Evolutionary conservation across 805 yeast species (phyloP).

Genomic region (Metschnikowia aberdeeniae): DNA sequence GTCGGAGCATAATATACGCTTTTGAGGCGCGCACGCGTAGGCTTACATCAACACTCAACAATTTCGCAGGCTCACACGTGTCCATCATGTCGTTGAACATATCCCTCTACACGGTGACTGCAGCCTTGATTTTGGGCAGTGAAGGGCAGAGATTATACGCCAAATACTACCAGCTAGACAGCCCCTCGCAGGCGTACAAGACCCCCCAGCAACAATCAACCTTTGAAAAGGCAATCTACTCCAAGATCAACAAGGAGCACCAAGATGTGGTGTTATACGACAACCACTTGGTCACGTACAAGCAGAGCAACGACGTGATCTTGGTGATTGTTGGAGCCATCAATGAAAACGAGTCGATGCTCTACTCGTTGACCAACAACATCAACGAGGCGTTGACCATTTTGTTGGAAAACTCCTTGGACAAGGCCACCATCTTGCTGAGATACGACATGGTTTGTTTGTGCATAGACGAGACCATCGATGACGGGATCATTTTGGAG

Average conservation of each 20-base stretch:
- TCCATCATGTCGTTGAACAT: conserved; percentile 41
- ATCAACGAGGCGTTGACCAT: conserved; percentile 78
- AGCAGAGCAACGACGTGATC: conserved; percentile 73
- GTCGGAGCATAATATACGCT: conserved; percentile 16
- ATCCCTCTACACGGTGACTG: conserved; percentile 78
- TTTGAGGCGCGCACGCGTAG: conserved; percentile 6
- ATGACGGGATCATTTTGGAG: conserved; percentile 89
- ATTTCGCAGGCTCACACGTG: conserved; percentile 1
- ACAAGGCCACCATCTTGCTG: conserved; percentile 72
- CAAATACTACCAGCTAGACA: conserved; percentile 69
- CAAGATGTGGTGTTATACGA: conserved; percentile 80
- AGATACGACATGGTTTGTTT: conserved; percentile 81
- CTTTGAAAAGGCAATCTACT: conserved; percentile 70
- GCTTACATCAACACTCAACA: conserved; percentile 3
- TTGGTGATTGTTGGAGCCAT: conserved; percentile 68
- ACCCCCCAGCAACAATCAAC: conserved; percentile 61
- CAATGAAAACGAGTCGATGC: conserved; percentile 80
- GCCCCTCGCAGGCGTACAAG: conserved; percentile 34
- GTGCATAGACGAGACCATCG: conserved; percentile 88
- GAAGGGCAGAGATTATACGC: conserved; percentile 78
- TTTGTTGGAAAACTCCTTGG: conserved; percentile 65
- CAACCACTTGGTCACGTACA: conserved; percentile 77
- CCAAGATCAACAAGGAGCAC: conserved; percentile 75
- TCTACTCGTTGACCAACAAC: conserved; percentile 72
- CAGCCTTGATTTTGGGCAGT: conserved; percentile 74